Evolutionary conservation across 108 stramenopile species (phyloP), one percentile per base, ranked within the genome.

Genomic region (Nannochloropsis salina): DNA sequence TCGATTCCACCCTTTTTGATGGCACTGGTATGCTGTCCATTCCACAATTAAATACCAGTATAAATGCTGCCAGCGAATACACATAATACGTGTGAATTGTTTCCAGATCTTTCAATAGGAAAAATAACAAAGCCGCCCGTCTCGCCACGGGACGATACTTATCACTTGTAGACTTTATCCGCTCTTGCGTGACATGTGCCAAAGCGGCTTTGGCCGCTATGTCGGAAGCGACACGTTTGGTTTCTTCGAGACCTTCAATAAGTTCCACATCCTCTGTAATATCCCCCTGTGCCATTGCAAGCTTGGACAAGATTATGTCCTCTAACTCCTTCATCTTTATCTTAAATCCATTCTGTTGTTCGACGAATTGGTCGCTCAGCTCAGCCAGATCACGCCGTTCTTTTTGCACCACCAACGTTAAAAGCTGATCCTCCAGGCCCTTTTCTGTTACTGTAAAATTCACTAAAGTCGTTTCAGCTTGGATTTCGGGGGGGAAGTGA

Each of bases 281-380:
- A 43, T 93, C 94, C 42, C 94, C 95, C 84, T 95, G 92, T 2
- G 94, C 94, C 10, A 86, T 91, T n/a, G 94, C 94, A 4, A 95
- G 86, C 83, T 92, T 93, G 83, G 84, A 88, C 42, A 95, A 86
- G 40, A 95, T 95, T 80, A 88, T 90, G 86, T 95, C 95, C 87
- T 95, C 95, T 21, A 95, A 92, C 86, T 95, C 94, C 88, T 94
- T 93, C 84, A 94, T 93, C 84, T 93, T 94, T 86, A 95, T 94
- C 81, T 92, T 94, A 88, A 95, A 94, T 11, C 90, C 92, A 82
- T 94, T 95, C 82, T 94, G 94, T 85, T 94, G 94, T 45, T 87
- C 85, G 15, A 94, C 90, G 11, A 95, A 90, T 20, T 93, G 87
- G 44, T 89, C 93, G 22, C 90, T 90, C 18, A 93, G 89, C 80